Evolutionary conservation across 192 early-diverging fungal genomes (phyloP).

Genomic region (Kickxella alabastrina): DNA sequence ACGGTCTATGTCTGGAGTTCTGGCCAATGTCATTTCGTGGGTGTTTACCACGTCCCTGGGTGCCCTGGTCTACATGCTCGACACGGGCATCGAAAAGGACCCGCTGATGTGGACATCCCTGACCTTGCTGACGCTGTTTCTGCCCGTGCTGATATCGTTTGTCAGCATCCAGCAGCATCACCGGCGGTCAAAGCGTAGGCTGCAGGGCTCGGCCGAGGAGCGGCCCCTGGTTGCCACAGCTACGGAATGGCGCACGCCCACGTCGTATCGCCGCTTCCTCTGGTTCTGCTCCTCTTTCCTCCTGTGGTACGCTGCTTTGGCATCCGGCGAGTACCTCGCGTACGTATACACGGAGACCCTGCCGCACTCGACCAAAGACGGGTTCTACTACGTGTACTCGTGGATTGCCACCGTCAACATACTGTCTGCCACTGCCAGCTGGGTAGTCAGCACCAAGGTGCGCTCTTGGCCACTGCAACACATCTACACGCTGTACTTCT

Average conservation of each 20-base stretch:
- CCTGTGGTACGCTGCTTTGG: constrained; percentile 63
- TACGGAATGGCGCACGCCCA: constrained; percentile 58
- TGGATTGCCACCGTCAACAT: constrained; percentile 69
- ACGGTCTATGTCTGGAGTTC: constrained; percentile 56
- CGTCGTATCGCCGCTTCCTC: constrained; percentile 69
- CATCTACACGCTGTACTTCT: constrained; percentile 72
- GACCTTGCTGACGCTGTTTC: constrained; percentile 69
- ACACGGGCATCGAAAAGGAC: constrained; percentile 50
- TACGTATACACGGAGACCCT: constrained; percentile 56
- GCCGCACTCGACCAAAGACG: constrained; percentile 59
- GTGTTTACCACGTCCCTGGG: constrained; percentile 57
- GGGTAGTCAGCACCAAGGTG: constrained; percentile 60
- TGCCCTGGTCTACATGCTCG: constrained; percentile 55
- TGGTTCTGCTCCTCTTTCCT: constrained; percentile 72
- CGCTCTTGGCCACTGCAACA: constrained; percentile 65
- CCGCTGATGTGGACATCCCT: constrained; percentile 66
- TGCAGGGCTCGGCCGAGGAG: constrained; percentile 43
- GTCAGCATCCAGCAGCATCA: constrained; percentile 51
- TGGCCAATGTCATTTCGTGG: constrained; percentile 68
- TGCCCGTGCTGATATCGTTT: constrained; percentile 65
- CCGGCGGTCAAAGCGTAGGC: constrained; percentile 43
- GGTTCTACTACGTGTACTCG: constrained; percentile 67
- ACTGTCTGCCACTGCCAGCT: constrained; percentile 62
- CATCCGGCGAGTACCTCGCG: constrained; percentile 67
- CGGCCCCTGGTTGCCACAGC: constrained; percentile 58